These are phyloP conservation scores for Austroboletus niveus DNA, from an alignment of 1,284 basidiomycete genomes.

Conservation along the genomic window DNA sequence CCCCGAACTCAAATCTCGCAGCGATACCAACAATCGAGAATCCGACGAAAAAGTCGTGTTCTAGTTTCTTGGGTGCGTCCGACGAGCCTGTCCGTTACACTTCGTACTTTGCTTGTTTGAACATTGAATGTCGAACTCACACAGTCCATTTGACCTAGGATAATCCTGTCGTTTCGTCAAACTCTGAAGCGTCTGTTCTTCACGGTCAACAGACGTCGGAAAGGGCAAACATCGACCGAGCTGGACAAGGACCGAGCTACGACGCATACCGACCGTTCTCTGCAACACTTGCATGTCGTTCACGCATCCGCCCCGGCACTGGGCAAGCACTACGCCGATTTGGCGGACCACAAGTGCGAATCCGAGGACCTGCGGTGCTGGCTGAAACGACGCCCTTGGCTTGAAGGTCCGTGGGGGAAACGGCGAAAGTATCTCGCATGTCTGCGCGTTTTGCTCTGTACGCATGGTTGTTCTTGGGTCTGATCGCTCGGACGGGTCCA, in stretches of 20 bases:
- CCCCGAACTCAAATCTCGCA: conserved; percentile 33
- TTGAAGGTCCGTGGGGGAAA: conserved; percentile 59
- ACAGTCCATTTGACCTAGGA: conserved; percentile 30
- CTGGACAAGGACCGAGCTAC: conserved; percentile 58
- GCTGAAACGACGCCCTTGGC: conserved; percentile 79
- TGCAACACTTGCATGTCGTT: neutral
- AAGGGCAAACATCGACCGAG: conserved; percentile 41
- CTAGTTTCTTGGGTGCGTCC: conserved; percentile 25
- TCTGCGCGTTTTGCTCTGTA: neutral
- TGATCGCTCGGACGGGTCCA: conserved; percentile 85
- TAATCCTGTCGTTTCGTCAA: conserved; percentile 4
- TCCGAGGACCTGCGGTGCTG: conserved; percentile 83
- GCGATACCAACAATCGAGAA: conserved; percentile 20
- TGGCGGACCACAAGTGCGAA: conserved; percentile 91
- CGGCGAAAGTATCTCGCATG: conserved; percentile 77
- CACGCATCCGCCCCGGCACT: too few species aligned
- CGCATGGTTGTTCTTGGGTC: neutral
- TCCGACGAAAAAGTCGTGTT: conserved; percentile 39
- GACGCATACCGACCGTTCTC: conserved; percentile 10
- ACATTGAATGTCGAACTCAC: too few species aligned
- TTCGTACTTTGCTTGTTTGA: too few species aligned
- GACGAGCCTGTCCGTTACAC: conserved; percentile 36
- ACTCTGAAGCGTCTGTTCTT: conserved; percentile 6
- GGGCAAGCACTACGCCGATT: conserved; percentile 46
- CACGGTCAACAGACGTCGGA: conserved; percentile 6